Evolutionary conservation across 495 filamentous ascomycete species (phyloP), one percentile per base, ranked within the genome.

Genomic region (Aspergillus cavernicola): DNA sequence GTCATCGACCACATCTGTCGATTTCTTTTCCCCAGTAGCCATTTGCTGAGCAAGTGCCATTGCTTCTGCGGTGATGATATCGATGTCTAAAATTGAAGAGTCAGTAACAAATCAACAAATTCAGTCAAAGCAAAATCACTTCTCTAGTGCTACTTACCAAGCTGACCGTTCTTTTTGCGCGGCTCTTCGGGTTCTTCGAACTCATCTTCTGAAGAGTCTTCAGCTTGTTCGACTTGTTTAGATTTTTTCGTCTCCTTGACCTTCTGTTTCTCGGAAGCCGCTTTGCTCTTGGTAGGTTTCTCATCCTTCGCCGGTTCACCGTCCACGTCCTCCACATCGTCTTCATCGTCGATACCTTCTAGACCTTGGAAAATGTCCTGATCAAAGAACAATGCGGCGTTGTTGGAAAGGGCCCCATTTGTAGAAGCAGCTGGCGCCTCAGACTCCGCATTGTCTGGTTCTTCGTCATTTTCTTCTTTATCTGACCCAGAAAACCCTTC

Each of bases 41-140:
- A 99, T 82, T 62, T 88, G 81, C 50, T 97, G 93, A 2, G 93
- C 93, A n/a, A 99, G 79, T 7, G 90, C 90, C 93, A 99, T 99
- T 53, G 93, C 93, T 75, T 99, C 95, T 16, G 92, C 93, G 8
- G 93, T 99, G 60, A 97, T 93, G 61, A 99, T 97, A 67, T 97
- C 89, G 74, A 99, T 97, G 57, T 96, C 90, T 84, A 55, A 16
- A 69, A 56, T 49, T 59, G n/a, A 20, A 50, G 35, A 44, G 53
- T 75, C 63, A 78, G 69, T 55, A 61, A 37, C 1, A 47, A 15
- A 1, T 8, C 45, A 29, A 9, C 26, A 29, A 9, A 33, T 16
- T 26, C 12, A 37, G 44, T 45, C 15, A 7, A 13, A 1, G 3
- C 15, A 37, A 11, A 18, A 44, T 19, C 15, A 18, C 24, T n/a